These are phyloP conservation scores for Seminavis robusta DNA, from an alignment of 108 stramenopile species.

Conservation along the genomic window DNA sequence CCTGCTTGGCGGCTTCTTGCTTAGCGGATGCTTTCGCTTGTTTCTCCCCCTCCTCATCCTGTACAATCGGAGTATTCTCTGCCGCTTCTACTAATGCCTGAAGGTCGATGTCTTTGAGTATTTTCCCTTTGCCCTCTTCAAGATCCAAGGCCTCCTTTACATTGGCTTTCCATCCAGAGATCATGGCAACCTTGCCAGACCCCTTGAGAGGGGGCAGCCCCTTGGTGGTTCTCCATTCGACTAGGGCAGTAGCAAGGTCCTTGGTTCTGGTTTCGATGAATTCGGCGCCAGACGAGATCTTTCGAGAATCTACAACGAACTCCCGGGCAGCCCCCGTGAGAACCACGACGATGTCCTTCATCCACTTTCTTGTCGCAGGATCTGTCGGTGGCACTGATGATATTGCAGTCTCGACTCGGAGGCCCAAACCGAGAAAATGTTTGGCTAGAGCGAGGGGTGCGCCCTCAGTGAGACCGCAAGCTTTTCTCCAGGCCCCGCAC, in stretches of 20 bases:
- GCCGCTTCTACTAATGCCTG: conserved; percentile 4
- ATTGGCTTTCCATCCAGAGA: conserved; percentile 46
- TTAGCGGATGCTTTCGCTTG: not conserved
- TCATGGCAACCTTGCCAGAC: conserved; percentile 48
- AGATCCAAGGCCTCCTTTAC: conserved; percentile 34
- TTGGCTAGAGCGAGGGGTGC: conserved; percentile 22
- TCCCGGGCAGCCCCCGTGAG: conserved; percentile 38
- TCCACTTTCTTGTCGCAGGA: conserved; percentile 18
- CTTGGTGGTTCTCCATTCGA: conserved; percentile 21
- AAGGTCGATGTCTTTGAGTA: conserved; percentile 14
- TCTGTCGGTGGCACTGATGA: conserved; percentile 8
- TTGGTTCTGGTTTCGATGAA: conserved; percentile 38
- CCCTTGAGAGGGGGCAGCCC: conserved; percentile 36
- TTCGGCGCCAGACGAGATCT: conserved; percentile 7
- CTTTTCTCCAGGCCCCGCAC: conserved; percentile 25
- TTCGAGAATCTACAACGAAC: conserved; percentile 26
- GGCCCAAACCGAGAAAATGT: conserved; percentile 28
- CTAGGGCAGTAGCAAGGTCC: conserved; percentile 26
- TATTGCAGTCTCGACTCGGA: conserved; percentile 35
- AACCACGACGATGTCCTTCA: conserved; percentile 22
- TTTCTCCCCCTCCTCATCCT: conserved; percentile 14
- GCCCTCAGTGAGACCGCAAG: conserved; percentile 21
- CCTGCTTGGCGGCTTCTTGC: not conserved
- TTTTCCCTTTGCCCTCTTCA: conserved; percentile 10
- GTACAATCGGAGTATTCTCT: not conserved